These are phyloP conservation scores for Annulohypoxylon stygium DNA, from an alignment of 495 filamentous ascomycete species.

Conservation along the genomic window DNA sequence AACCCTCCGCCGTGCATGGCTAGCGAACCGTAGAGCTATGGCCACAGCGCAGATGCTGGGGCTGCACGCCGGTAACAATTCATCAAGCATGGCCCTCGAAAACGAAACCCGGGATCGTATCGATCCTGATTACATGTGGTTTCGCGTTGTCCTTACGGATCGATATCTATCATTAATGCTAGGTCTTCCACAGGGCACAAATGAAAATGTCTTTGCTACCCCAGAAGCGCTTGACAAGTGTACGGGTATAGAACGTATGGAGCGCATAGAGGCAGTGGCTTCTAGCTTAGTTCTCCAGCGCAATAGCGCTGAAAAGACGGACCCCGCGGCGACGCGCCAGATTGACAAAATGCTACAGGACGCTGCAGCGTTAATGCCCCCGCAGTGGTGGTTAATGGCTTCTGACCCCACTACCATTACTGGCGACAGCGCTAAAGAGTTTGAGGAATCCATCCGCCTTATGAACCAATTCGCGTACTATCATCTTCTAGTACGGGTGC, in stretches of 20 bases:
- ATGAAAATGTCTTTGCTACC: slow-evolving; percentile 41
- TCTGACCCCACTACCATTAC: slow-evolving; percentile 20
- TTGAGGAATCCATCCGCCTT: slow-evolving; percentile 44
- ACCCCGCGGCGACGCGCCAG: slow-evolving; percentile 42
- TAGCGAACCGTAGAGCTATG: slow-evolving; percentile 60
- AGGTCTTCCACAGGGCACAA: slow-evolving; percentile 49
- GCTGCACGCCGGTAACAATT: slow-evolving; percentile 48
- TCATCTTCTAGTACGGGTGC: slow-evolving; percentile 52
- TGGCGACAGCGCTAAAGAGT: slow-evolving; percentile 25
- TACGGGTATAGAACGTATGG: slow-evolving; percentile 47
- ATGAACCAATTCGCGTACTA: slow-evolving; percentile 53
- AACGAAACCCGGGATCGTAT: slow-evolving; percentile 22
- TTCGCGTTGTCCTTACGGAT: slow-evolving; percentile 52
- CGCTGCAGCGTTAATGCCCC: slow-evolving; percentile 50
- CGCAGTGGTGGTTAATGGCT: slow-evolving; percentile 52
- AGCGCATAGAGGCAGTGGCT: slow-evolving; percentile 49
- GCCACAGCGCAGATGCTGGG: slow-evolving; percentile 62
- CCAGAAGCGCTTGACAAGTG: slow-evolving; percentile 35
- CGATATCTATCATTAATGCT: slow-evolving; percentile 54
- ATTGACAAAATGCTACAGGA: slow-evolving; percentile 52
- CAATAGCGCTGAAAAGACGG: slow-evolving; percentile 38
- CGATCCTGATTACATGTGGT: slow-evolving; percentile 50
- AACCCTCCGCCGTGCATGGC: slow-evolving; percentile 61
- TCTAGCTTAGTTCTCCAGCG: slow-evolving; percentile 47
- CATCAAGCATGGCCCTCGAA: slow-evolving; percentile 11